Evolutionary conservation across 805 yeast genomes (phyloP), one percentile per base, ranked within the genome.

Genomic region (Cyberlindnera saturnus): DNA sequence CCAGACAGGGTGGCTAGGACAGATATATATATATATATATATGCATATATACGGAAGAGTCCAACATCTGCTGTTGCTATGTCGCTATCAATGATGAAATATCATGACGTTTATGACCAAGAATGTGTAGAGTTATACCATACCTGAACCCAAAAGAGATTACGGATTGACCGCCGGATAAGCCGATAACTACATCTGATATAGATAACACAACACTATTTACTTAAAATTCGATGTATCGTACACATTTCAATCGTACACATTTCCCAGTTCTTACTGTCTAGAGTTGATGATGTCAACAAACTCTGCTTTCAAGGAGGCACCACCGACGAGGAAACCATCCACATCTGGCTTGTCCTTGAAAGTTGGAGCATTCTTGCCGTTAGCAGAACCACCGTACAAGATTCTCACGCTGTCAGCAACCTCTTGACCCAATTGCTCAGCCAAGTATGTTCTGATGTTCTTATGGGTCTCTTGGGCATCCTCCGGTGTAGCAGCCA

Each of bases 271-370:
- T 17, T 16, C 38, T 66, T 79, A 86, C 65, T 74, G 71, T 83
- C 96, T 84, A 43, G 95, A 86, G 75, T 86, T 91, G 79, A 93
- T 77, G 65, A 93, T 93, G 72, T 88, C 93, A 63, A 87, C 81
- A 64, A 93, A 93, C 75, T 93, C 99, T 55, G 99, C 96, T 80
- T 93, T 93, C 70, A 93, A 81, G 38, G 95, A 87, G 64, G 99
- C 99, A 75, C 99, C 99, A 64, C 99, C 99, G 60, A 93, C 99
- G 63, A 93, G 81, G 91, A 90, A 93, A 42, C 99, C 99, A 65
- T 93, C 99, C 52, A 93, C 95, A 64, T 93, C 96, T 20, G 73
- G 72, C 80, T 88, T 88, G 73, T 81, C 93, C 74, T 82, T 87
- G 81, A 93, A 90, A 54, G 91, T 80, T 46, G 74, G 67, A 55